Percentiles rank a stretch among this genome's conserved stretches.
Conservation (phyloP, 331 rosid genomes). For the Rhamnella rubrinervis region DNA sequence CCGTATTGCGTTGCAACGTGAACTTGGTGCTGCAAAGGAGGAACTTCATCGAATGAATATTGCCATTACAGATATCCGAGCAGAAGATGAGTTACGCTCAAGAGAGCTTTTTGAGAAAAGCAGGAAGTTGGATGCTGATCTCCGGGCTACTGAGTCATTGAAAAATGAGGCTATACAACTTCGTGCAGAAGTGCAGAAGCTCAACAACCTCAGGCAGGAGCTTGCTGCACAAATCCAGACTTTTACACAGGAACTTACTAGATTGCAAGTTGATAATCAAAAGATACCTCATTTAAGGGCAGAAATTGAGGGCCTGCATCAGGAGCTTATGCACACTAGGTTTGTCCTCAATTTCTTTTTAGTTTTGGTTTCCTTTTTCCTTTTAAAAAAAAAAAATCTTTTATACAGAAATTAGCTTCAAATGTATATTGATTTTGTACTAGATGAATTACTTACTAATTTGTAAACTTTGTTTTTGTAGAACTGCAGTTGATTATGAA, state of each 20-base stretch:
- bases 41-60: constrained; percentile 79
- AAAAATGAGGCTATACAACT: constrained; percentile 71
- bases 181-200: constrained; percentile 67
- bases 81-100: constrained; percentile 60
- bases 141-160: constrained; percentile 61
- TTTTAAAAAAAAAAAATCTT: not conserved
- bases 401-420: not conserved
- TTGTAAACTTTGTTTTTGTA: constrained; percentile 28
- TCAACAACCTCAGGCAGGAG: constrained; percentile 58
- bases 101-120: constrained; percentile 77
- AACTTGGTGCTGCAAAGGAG: constrained; percentile 65
- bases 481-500: constrained; percentile 68
- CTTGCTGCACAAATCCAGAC: constrained; percentile 60
- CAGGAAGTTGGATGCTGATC: constrained; percentile 73
- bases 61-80: constrained; percentile 64
- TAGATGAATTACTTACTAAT: not conserved
- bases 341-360: constrained; percentile 24
- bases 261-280: constrained; percentile 66
- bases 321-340: constrained; percentile 85
- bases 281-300: constrained; percentile 60
- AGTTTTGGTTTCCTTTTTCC: constrained; percentile 12
- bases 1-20: constrained; percentile 58
- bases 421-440: not conserved
- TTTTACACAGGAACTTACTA: constrained; percentile 54
- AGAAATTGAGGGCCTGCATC: constrained; percentile 73